Percentiles rank a stretch among this genome's conserved stretches.
These are phyloP conservation scores for Rhizopogon rudus DNA, from an alignment of 768 basidiomycete genomes.

Conservation along the genomic window DNA sequence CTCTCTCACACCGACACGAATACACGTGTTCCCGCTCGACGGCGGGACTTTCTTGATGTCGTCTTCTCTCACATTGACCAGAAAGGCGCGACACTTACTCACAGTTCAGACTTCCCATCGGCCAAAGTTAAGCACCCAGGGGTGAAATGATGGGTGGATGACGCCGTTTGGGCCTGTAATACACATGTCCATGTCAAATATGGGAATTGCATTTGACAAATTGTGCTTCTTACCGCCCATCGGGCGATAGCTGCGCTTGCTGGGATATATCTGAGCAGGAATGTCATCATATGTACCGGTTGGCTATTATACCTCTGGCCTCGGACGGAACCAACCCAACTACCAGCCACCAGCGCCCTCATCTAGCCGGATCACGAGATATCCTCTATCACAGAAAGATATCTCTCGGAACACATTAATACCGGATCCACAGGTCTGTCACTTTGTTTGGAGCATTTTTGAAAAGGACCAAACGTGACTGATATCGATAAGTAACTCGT, in stretches of 20 bases:
- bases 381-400: neutral
- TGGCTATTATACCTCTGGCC: neutral
- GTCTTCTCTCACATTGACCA: neutral
- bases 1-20: neutral
- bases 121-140: too few relatives aligned
- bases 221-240: neutral
- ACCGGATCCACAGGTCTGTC: neutral
- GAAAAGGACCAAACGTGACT: neutral
- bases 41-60: constrained; percentile 17
- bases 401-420: neutral
- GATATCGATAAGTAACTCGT: neutral
- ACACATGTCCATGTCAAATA: neutral
- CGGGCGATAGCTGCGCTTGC: neutral
- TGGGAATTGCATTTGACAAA: neutral
- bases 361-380: neutral
- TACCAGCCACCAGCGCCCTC: too few relatives aligned
- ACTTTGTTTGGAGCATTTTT: neutral
- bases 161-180: too few relatives aligned
- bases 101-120: neutral
- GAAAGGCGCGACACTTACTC: neutral
- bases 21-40: constrained; percentile 1
- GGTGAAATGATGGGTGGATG: too few relatives aligned
- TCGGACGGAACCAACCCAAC: neutral
- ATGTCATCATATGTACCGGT: neutral
- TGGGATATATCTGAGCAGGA: neutral